Evolutionary conservation across 2,329 filamentous ascomycete genomes (phyloP).

Genomic region (Beauveria sp.): DNA sequence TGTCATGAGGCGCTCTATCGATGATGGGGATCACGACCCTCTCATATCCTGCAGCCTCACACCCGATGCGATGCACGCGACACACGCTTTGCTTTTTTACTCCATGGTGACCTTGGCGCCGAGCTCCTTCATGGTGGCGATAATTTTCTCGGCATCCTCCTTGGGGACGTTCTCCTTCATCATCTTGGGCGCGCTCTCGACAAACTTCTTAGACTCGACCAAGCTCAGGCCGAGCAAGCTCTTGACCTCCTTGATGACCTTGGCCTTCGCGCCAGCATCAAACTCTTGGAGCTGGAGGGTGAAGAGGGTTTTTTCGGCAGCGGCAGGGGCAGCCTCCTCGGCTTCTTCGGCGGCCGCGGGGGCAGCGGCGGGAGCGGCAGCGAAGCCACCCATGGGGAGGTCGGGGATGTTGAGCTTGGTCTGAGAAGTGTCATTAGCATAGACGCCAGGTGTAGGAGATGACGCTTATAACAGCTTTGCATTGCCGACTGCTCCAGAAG

Average conservation of each 20-base stretch:
- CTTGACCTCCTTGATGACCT: slow-evolving; percentile 99
- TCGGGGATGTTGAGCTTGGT: slow-evolving; percentile 95
- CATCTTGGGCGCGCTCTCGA: slow-evolving; percentile 93
- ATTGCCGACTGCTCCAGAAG: neutral
- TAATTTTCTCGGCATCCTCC: slow-evolving; percentile 98
- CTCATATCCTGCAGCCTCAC: slow-evolving; percentile 4
- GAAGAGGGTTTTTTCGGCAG: slow-evolving; percentile 96
- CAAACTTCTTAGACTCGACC: slow-evolving; percentile 99
- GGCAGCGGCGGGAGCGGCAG: slow-evolving; percentile 57
- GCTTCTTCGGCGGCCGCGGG: slow-evolving; percentile 64
- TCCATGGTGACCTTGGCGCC: slow-evolving; percentile 89
- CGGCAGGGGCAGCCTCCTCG: slow-evolving; percentile 79
- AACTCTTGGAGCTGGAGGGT: slow-evolving; percentile 90
- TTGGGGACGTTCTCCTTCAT: slow-evolving; percentile 99
- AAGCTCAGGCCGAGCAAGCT: slow-evolving; percentile 86
- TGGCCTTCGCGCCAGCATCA: slow-evolving; percentile 84
- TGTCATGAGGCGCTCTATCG: slow-evolving; percentile 12
- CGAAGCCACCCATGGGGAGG: slow-evolving; percentile 88
- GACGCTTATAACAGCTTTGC: neutral
- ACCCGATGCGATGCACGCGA: neutral
- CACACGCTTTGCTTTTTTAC: slow-evolving; percentile 41
- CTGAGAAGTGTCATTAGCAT: slow-evolving; percentile 37
- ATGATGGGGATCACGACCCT: neutral
- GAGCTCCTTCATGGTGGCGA: slow-evolving; percentile 86
- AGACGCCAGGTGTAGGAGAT: neutral